Percentiles rank a stretch among this genome's conserved stretches.
phyloP scores from a whole-genome alignment of 2,329 filamentous ascomycete species.

The Aspergillus sp. region DNA sequence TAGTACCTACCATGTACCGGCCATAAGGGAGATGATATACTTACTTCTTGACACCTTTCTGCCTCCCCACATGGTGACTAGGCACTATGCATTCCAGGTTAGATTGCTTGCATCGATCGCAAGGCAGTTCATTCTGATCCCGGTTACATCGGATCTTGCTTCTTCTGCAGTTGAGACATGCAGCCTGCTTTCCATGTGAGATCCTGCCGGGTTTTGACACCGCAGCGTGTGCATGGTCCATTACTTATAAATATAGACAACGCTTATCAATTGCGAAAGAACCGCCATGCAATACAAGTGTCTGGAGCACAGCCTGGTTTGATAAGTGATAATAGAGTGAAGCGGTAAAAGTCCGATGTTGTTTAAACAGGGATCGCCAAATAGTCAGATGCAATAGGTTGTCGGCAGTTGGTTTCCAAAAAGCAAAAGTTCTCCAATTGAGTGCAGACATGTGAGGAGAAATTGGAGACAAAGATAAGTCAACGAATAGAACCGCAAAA shows the following conservation, averaged over 20 bases:
- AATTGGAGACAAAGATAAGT: background rate
- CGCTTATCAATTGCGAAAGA: too few relatives aligned
- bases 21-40: constrained; percentile 6
- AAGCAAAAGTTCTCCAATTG: background rate
- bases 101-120: constrained; percentile 55
- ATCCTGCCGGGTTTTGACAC: constrained; percentile 4
- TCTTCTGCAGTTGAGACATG: constrained; percentile 57
- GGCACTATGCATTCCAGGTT: constrained; percentile 59
- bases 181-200: constrained; percentile 35
- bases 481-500: background rate
- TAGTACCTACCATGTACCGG: constrained; percentile 12
- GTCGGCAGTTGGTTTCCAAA: too few relatives aligned
- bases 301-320: too few relatives aligned
- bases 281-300: too few relatives aligned
- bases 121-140: constrained; percentile 45
- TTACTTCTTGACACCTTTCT: constrained; percentile 72
- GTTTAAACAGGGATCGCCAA: too few relatives aligned
- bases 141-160: constrained; percentile 65
- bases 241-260: background rate
- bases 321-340: too few relatives aligned
- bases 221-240: background rate
- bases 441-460: background rate
- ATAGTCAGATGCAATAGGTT: too few relatives aligned
- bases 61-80: constrained; percentile 66
- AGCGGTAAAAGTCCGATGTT: too few relatives aligned